Evolutionary conservation across 148 eudicot species (phyloP).

Genomic region (Limonium bicolor): DNA sequence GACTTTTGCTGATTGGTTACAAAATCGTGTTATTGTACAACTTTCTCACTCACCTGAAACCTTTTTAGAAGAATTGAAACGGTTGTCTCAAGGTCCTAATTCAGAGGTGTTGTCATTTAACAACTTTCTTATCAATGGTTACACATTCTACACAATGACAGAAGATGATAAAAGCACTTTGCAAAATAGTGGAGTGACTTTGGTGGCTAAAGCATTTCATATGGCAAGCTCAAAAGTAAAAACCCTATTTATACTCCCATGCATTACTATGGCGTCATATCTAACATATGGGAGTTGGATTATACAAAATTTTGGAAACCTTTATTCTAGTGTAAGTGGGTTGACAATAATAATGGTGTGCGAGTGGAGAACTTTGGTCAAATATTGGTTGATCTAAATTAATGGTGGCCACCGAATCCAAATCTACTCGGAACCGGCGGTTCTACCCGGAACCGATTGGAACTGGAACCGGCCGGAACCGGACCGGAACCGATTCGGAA

Average conservation of each 20-base stretch:
- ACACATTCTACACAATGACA: not conserved
- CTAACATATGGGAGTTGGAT: slow-evolving; percentile 1
- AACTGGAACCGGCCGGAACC: too few species aligned
- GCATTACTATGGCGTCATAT: not conserved
- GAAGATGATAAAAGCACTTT: not conserved
- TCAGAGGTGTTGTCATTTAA: not conserved
- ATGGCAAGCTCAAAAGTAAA: not conserved
- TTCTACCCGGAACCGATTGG: too few species aligned
- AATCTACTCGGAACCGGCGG: too few species aligned
- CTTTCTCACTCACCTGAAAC: not conserved
- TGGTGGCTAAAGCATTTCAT: not conserved
- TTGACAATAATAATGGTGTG: too few species aligned
- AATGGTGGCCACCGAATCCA: too few species aligned
- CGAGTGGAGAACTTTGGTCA: too few species aligned
- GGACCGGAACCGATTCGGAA: too few species aligned
- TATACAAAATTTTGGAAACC: not conserved
- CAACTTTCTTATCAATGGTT: not conserved
- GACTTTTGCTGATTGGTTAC: not conserved
- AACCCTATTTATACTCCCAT: not conserved
- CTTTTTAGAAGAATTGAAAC: not conserved
- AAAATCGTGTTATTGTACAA: not conserved
- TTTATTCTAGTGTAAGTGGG: not conserved
- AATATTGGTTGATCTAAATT: too few species aligned
- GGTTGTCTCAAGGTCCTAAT: not conserved
- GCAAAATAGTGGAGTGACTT: not conserved